Base-by-base conservation (phyloP, 352 stramenopile species). In the Pythium volutum region DNA sequence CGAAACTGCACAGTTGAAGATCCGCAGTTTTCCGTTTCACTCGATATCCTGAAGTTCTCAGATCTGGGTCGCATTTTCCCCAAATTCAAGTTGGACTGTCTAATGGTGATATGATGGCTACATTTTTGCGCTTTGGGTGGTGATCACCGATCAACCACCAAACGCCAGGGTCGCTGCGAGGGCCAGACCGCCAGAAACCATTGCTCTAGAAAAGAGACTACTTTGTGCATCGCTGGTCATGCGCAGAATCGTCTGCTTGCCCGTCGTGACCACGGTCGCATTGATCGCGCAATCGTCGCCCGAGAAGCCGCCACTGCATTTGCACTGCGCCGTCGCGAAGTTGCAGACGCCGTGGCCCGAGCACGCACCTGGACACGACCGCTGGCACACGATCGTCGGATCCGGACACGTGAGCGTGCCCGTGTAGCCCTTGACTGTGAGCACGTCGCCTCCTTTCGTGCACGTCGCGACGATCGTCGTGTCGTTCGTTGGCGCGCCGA, bases 321-420 rank as follows among this genome's bases (percentile, higher is more conserved):
- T 62, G 43, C 70, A 77, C 36, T 55, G 64, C 4, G 66, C 48
- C 3, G 55, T 73, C 9, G 18, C 52, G 15, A 66, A 70, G 38
- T 74, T 62, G 59, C 70, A 75, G 1, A 68, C 55, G 41, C 70
- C 66, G 46, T 77, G 67, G 41, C 70, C 67, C 10, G 59, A 70
- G 49, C 70, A 75, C 27, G 66, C 67, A 1, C 56, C 55, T 2
- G 70, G 66, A 23, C 70, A 77, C n/a, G 64, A 57, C 14, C 55
- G 59, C 15, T 68, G 71, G 42, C 84, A 93, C 38, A 91, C 75
- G 22, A 85, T 67, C 16, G 68, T 41, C 25, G 84, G 81, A 31
- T 93, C 84, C 4, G 85, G 83, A 52, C 85, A 91, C 12, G 78
- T 81, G 36, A 93, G 58, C 6, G 43, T 59, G 5, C 84, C 81